Percentiles rank a stretch among this genome's conserved stretches.
phyloP scores from a whole-genome alignment of 2,329 filamentous ascomycete species.

The Fusarium sp. region DNA sequence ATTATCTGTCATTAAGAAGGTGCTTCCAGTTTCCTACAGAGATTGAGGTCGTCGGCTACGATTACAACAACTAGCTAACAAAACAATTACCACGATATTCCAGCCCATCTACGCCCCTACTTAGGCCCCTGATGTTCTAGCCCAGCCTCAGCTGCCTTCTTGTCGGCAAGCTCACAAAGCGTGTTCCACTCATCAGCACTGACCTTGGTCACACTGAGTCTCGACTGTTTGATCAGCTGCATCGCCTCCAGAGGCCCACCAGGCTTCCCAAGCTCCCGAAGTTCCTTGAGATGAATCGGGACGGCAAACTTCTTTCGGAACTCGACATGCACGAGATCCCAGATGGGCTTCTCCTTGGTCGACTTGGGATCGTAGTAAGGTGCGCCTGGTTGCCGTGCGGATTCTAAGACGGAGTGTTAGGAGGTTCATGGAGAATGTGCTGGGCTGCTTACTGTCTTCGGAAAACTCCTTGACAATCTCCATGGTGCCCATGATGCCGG shows the following conservation, averaged over 20 bases:
- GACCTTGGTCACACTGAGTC: constrained; percentile 84
- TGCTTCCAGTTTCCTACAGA: not conserved
- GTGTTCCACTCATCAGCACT: constrained; percentile 73
- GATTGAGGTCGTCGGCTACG: not conserved
- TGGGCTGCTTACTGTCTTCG: constrained; percentile 72
- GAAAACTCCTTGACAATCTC: constrained; percentile 88
- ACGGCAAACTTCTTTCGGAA: constrained; percentile 86
- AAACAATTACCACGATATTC: not conserved
- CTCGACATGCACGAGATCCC: constrained; percentile 90
- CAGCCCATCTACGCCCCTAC: not conserved
- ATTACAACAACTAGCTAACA: not conserved
- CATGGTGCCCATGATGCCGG: constrained; percentile 89
- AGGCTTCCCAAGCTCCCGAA: constrained; percentile 72
- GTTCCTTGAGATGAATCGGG: constrained; percentile 76
- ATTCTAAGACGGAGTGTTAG: constrained; percentile 39
- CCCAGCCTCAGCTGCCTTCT: constrained; percentile 55
- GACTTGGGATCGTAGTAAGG: constrained; percentile 89
- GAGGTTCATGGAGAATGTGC: rapidly evolving
- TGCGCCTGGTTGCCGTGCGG: constrained; percentile 48
- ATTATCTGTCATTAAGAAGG: not conserved
- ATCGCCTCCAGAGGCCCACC: constrained; percentile 75
- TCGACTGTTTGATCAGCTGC: constrained; percentile 85
- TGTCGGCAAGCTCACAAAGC: constrained; percentile 65
- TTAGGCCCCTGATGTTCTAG: constrained; percentile 46
- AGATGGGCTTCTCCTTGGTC: constrained; percentile 66